A percentile compares a stretch with the other conserved stretches of the same genome.
These are phyloP conservation scores for Chrysanthemum makinoi DNA, from an alignment of 129 eudicot species.

Conservation along the genomic window DNA sequence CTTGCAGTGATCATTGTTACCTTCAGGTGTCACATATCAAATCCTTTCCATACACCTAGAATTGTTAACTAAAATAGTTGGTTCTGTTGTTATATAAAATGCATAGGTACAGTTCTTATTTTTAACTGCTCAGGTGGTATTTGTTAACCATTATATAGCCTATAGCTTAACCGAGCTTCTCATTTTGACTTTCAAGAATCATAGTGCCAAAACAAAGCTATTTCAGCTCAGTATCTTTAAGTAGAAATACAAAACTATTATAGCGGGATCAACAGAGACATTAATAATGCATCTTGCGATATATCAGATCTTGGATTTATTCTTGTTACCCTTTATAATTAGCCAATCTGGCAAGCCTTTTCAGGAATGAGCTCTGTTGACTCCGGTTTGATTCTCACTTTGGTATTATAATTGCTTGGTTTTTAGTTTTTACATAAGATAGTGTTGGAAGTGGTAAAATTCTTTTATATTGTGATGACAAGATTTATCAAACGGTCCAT, in stretches of 20 bases:
- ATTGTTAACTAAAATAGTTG: not conserved
- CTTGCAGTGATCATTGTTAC: constrained; percentile 80
- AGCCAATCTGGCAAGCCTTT: not conserved
- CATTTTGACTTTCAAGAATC: not conserved
- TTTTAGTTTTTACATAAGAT: constrained; percentile 7
- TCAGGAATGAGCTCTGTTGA: not conserved
- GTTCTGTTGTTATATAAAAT: not conserved
- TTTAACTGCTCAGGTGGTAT: not conserved
- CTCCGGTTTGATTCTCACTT: constrained; percentile 8
- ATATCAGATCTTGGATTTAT: not conserved
- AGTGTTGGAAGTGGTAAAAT: constrained; percentile 12
- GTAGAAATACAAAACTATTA: not conserved
- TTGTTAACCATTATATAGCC: not conserved
- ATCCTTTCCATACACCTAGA: constrained; percentile 7
- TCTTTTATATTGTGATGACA: not conserved
- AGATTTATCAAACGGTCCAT: too few species aligned
- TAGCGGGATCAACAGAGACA: not conserved
- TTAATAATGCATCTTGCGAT: not conserved
- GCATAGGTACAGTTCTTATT: not conserved
- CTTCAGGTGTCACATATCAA: constrained; percentile 48
- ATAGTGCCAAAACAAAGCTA: not conserved
- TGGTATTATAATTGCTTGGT: not conserved
- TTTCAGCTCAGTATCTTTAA: not conserved
- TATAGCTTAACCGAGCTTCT: not conserved
- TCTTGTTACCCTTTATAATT: constrained; percentile 1